Conservation (phyloP, 495 filamentous ascomycete genomes). For the Xylaria grammica region DNA sequence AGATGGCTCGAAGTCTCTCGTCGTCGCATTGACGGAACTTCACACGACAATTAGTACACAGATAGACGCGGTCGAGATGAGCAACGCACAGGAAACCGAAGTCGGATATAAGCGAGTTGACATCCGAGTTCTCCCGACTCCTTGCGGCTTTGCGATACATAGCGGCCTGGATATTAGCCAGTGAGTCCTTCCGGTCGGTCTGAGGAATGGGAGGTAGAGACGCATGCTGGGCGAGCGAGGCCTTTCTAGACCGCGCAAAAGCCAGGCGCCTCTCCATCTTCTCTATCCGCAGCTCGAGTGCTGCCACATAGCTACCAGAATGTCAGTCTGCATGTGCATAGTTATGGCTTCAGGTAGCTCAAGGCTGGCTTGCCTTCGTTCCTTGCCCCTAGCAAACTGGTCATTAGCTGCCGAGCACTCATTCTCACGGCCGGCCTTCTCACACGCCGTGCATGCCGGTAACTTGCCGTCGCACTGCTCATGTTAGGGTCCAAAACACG, state of each 20-base stretch:
- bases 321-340: slow-evolving; percentile 18
- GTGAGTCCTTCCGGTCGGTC: slow-evolving; percentile 59
- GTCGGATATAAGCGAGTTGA: slow-evolving; percentile 80
- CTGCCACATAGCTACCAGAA: slow-evolving; percentile 79
- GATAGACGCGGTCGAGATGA: slow-evolving; percentile 1
- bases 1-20: slow-evolving; percentile 88
- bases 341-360: slow-evolving; percentile 6
- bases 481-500: slow-evolving; percentile 18
- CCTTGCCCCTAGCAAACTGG: slow-evolving; percentile 91
- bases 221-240: slow-evolving; percentile 56
- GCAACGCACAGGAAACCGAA: slow-evolving; percentile 75
- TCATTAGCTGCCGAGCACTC: slow-evolving; percentile 94
- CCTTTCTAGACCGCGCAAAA: slow-evolving; percentile 64
- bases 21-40: slow-evolving; percentile 89
- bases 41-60: slow-evolving; percentile 8
- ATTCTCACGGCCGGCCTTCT: slow-evolving; percentile 76
- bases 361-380: slow-evolving; percentile 63
- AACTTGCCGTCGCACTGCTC: slow-evolving; percentile 87
- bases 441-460: slow-evolving; percentile 90
- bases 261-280: slow-evolving; percentile 75
- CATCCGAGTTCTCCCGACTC: slow-evolving; percentile 71
- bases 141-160: slow-evolving; percentile 64
- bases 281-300: slow-evolving; percentile 85
- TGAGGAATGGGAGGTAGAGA: slow-evolving; percentile 42
- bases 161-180: slow-evolving; percentile 62